Evolutionary conservation across 2,329 filamentous ascomycete species (phyloP), one percentile per base, ranked within the genome.

Genomic region (Dactylella cylindrospora): DNA sequence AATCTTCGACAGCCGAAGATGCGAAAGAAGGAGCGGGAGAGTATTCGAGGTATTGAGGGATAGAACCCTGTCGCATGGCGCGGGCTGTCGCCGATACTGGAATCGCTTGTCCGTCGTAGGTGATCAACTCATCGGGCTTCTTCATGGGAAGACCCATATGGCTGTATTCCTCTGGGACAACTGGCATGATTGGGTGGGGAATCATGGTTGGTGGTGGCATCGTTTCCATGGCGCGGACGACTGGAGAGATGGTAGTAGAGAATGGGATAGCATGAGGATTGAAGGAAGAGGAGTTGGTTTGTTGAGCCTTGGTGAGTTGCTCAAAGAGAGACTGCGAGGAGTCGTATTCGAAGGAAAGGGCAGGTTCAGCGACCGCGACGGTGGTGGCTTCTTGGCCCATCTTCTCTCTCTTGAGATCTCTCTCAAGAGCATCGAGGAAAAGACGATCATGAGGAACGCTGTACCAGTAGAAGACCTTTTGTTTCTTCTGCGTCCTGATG

Each of bases 391-490:
- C 93, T 76, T 98, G 93, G 67, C 87, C 86, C 91, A 97, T 97
- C 82, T 98, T 98, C 77, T 98, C 93, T 71, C 93, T 84, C 84
- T 98, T 98, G 72, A 98, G 77, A 72, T 98, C 93, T 67, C 93
- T 86, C 80, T 98, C 93, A 69, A 98, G 79, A 31, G 93, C 93
- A 77, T 98, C 93, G 68, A 98, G 84, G 76, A 98, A 98, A 45
- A 98, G 83, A 50, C 93, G 84, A 75, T 98, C 93, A 74, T 98
- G 93, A 1, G 93, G 93, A 40, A 98, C 93, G 77, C 90, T 96
- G 77, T 97, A 98, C 93, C 93, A 98, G 78, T 97, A 98, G 72
- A 98, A 98, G 67, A 98, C 93, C 79, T 98, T 98, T 73, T 98
- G 93, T 81, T 98, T 98, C 84, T 98, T 98, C 76, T 98, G 93